A percentile compares a stretch with the other conserved stretches of the same genome.
Conservation (phyloP, 805 yeast genomes). For the Candida nonsorbophila region DNA sequence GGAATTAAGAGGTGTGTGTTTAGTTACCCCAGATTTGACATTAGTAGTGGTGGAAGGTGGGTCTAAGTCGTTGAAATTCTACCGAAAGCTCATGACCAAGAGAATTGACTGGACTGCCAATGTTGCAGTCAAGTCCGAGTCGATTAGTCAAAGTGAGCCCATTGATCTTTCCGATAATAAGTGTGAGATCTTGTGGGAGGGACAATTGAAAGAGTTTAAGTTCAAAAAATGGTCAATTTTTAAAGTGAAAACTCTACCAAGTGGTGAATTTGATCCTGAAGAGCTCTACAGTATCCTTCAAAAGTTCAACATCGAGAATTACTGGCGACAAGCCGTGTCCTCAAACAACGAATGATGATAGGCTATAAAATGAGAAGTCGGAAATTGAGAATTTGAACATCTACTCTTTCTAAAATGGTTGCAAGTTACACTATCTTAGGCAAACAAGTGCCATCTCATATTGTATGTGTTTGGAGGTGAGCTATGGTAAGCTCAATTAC, state of each 20-base stretch:
- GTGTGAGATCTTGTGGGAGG: constrained; percentile 64
- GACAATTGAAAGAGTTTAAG: constrained; percentile 46
- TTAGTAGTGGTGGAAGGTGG: constrained; percentile 76
- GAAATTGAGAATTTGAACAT: neutral
- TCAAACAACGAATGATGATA: no score
- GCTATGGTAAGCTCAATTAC: neutral
- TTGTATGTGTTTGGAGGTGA: constrained; percentile 24
- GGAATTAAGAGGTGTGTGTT: constrained; percentile 57
- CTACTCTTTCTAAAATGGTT: constrained; percentile 27
- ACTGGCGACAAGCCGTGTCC: constrained; percentile 56
- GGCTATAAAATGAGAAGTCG: no score
- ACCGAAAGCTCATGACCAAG: constrained; percentile 51
- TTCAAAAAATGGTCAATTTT: constrained; percentile 71
- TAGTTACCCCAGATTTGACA: constrained; percentile 42
- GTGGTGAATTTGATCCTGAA: no score
- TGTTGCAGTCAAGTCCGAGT: constrained; percentile 31
- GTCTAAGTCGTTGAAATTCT: constrained; percentile 53
- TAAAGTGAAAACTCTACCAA: constrained; percentile 42
- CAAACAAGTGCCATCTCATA: constrained; percentile 40
- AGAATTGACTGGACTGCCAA: constrained; percentile 72
- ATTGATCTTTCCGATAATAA: constrained; percentile 37
- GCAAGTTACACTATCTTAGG: constrained; percentile 40
- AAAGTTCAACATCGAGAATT: constrained; percentile 52
- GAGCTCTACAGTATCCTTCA: constrained; percentile 45
- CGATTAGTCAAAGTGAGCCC: constrained; percentile 6